phyloP scores from a whole-genome alignment of 345 rosid genomes.

The Cochlearia excelsa region DNA sequence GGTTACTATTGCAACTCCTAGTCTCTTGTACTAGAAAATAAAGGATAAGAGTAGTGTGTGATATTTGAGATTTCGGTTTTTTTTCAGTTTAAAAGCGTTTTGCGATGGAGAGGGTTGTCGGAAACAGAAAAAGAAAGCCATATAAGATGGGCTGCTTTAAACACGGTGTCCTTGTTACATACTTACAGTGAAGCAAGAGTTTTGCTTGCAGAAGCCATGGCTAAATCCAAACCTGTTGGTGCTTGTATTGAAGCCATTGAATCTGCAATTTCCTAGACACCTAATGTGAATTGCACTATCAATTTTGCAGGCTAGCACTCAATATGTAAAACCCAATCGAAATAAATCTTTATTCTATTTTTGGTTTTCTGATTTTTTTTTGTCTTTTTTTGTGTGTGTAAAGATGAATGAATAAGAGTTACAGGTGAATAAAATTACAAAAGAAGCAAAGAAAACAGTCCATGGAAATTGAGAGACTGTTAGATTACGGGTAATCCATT shows the following conservation, averaged over 20 bases:
- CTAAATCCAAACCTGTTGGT: slow-evolving; percentile 42
- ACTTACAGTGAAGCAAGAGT: slow-evolving; percentile 31
- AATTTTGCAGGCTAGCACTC: too few species aligned
- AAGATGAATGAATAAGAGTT: slow-evolving; percentile 62
- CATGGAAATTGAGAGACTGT: slow-evolving; percentile 49
- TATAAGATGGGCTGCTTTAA: slow-evolving; percentile 48
- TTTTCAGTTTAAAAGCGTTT: slow-evolving; percentile 42
- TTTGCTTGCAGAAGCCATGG: slow-evolving; percentile 46
- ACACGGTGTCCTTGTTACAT: slow-evolving; percentile 37
- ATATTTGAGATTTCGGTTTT: neutral
- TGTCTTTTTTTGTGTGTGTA: slow-evolving; percentile 19
- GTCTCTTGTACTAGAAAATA: neutral
- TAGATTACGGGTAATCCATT: slow-evolving; percentile 45
- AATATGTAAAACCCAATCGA: slow-evolving; percentile 4
- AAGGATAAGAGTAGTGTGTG: neutral
- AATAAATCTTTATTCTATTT: slow-evolving; percentile 16
- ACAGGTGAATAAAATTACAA: slow-evolving; percentile 48
- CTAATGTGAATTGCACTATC: neutral
- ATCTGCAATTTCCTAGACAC: slow-evolving; percentile 12
- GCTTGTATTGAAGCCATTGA: slow-evolving; percentile 48
- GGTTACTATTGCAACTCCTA: slow-evolving; percentile 25
- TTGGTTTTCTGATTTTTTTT: neutral
- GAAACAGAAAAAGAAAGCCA: slow-evolving; percentile 36
- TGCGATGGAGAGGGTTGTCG: slow-evolving; percentile 40
- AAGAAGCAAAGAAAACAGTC: slow-evolving; percentile 39